These are phyloP conservation scores for Grigorovia yakushimaensis DNA, from an alignment of 805 yeast genomes.

Conservation along the genomic window DNA sequence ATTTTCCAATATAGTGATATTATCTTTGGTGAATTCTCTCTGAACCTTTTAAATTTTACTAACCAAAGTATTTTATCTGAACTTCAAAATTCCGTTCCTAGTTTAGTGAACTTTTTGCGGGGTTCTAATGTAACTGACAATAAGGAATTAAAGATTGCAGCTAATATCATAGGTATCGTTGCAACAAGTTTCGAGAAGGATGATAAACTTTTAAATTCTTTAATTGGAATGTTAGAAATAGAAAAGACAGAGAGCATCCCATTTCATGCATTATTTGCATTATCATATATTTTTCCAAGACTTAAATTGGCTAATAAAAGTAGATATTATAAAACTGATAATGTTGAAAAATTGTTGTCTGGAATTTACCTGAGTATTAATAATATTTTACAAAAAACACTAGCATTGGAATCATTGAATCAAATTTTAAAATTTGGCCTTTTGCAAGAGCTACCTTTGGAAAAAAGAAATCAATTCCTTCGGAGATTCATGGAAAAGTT, in stretches of 20 bases:
- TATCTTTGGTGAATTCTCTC: conserved; percentile 31
- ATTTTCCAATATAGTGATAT: conserved; percentile 19
- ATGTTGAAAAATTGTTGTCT: conserved; percentile 1
- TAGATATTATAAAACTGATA: background rate
- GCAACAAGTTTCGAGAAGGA: conserved; percentile 8
- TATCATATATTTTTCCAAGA: conserved; percentile 19
- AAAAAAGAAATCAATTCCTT: conserved; percentile 16
- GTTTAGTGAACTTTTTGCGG: conserved; percentile 19
- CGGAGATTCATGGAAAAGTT: conserved; percentile 23
- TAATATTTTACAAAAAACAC: conserved; percentile 1
- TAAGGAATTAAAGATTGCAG: conserved; percentile 28
- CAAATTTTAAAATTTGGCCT: conserved; percentile 35
- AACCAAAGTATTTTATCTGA: conserved; percentile 1
- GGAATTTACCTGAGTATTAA: background rate
- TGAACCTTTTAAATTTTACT: conserved; percentile 19
- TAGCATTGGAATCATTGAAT: conserved; percentile 12
- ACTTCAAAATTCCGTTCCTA: conserved; percentile 11
- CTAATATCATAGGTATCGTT: conserved; percentile 40
- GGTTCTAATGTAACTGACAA: conserved; percentile 13
- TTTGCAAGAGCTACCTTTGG: conserved; percentile 12
- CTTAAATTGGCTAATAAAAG: conserved; percentile 5
- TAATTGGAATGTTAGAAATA: conserved; percentile 3
- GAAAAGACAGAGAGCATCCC: background rate
- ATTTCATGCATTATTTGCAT: conserved; percentile 5
- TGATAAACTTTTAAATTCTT: conserved; percentile 3